Base-by-base conservation (phyloP, 1,284 basidiomycete species). In the Athelia psychrophila region DNA sequence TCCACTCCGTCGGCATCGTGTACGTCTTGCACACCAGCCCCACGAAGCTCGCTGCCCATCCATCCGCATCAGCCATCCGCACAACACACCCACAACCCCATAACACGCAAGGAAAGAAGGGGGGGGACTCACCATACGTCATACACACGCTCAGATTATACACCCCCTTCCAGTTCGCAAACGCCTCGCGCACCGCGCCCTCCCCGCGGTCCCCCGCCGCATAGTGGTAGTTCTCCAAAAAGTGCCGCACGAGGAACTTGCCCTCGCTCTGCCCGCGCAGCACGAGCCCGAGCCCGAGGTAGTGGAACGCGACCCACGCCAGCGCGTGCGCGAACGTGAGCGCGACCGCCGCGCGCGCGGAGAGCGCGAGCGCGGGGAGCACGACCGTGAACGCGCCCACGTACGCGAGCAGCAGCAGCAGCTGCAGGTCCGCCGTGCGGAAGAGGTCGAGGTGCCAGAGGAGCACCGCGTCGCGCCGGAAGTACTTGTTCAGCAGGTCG, bases 71-170 rank as follows among this genome's bases (percentile, higher is more conserved):
- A 52, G 33, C n/a, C 35, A 40, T 40, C n/a, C 36, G 15, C n/a
- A n/a, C n/a, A n/a, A n/a, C n/a, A n/a, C n/a, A n/a, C 16, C 18
- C 30, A 20, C 48, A 30, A 30, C 6, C 6, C 27, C 13, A 13
- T 5, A 48, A 32, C 38, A n/a, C n/a, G n/a, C n/a, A 55, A 35
- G 22, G 23, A 22, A 55, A 16, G 50, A 18, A 49, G 10, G 15
- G 25, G 51, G 27, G 47, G 27, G 13, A 78, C 82, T 40, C 58
- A 92, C 92, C 84, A 68, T 98, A 98, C 8, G 90, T 95, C 93
- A 98, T 97, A 65, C 88, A 88, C 73, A 96, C 78, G 64, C 90
- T 93, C 66, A 95, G 73, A 69, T 98, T 98, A 70, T 96, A 98
- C 33, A 92, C 79, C 5, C 80, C 79, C 71, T 98, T 98, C 95